Evolutionary conservation across 441 rosid genomes (phyloP).

Genomic region (Geranium incanum): DNA sequence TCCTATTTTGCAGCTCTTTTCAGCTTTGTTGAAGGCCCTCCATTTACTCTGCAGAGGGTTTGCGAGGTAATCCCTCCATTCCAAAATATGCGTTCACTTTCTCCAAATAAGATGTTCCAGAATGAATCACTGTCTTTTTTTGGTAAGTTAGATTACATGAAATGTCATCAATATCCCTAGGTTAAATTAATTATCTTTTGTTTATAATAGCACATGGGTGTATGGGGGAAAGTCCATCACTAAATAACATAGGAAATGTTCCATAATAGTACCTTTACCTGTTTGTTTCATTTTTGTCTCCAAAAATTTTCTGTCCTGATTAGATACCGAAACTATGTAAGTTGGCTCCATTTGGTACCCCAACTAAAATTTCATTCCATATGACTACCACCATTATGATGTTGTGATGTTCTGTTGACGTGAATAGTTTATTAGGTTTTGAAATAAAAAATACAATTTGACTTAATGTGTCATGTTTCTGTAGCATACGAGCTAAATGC

Average conservation of each 20-base stretch:
- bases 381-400: background rate
- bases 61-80: conserved; percentile 53
- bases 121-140: background rate
- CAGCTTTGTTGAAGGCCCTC: conserved; percentile 77
- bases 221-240: background rate
- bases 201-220: background rate
- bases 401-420: background rate
- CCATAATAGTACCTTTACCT: background rate
- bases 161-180: background rate
- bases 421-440: background rate
- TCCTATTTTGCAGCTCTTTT: conserved; percentile 50
- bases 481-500: background rate
- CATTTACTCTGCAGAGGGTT: conserved; percentile 87
- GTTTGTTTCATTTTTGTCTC: too few species aligned
- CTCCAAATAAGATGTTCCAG: background rate
- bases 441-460: background rate
- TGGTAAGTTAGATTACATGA: background rate
- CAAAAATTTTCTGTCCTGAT: background rate
- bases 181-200: too few species aligned
- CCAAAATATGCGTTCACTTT: background rate
- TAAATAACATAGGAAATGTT: background rate
- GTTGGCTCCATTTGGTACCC: background rate
- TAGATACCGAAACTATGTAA: background rate
- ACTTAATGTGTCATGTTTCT: background rate
- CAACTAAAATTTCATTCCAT: too few species aligned